Percentiles rank a stretch among this genome's conserved stretches.
Conservation (phyloP, 164 flowering plant genomes). For the Cinnamomum chago region DNA sequence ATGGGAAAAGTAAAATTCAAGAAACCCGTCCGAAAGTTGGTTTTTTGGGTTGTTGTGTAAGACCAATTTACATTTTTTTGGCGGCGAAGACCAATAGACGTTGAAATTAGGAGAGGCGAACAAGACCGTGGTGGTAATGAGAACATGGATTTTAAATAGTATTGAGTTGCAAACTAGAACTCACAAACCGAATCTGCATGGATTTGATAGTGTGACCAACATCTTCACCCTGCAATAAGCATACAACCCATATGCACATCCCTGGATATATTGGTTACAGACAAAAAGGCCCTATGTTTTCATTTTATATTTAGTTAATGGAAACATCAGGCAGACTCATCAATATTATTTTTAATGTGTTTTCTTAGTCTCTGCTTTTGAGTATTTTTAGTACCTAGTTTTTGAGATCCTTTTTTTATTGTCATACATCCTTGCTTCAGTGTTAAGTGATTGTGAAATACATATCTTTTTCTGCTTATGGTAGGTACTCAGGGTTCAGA, state of each 20-base stretch:
- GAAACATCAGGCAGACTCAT: neutral
- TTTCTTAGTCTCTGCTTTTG: neutral
- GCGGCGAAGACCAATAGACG: too few relatives aligned
- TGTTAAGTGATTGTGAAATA: neutral
- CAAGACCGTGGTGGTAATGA: too few relatives aligned
- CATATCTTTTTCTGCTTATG: neutral
- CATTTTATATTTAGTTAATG: neutral
- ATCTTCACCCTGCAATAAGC: neutral
- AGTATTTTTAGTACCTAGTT: neutral
- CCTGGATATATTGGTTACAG: neutral
- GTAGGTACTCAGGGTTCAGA: constrained; percentile 10
- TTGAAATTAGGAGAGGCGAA: too few relatives aligned
- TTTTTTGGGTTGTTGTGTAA: too few relatives aligned
- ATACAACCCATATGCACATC: neutral
- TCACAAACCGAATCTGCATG: too few relatives aligned
- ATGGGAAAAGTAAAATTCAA: too few relatives aligned
- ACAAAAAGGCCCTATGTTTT: neutral
- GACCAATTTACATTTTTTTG: too few relatives aligned
- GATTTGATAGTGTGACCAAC: neutral
- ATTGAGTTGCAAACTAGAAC: too few relatives aligned
- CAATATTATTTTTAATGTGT: neutral
- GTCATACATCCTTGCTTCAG: neutral
- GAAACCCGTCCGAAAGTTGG: too few relatives aligned
- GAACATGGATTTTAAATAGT: too few relatives aligned
- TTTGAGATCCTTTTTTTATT: too few relatives aligned